Evolutionary conservation across 441 rosid genomes (phyloP).

Genomic region (Adansonia madagascariensis): DNA sequence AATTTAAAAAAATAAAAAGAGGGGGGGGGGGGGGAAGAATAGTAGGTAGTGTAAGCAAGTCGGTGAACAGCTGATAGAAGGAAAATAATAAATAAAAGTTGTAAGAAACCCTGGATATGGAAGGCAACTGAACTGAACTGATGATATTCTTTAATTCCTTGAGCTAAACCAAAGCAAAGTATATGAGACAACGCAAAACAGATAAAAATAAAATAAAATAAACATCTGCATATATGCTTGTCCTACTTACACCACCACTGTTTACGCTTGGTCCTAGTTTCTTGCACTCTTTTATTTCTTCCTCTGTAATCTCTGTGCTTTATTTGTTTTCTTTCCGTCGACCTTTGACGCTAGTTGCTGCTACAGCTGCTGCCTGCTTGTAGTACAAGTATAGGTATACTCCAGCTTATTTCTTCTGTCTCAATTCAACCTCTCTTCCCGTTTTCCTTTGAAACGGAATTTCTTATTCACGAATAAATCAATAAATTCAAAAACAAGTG

Average conservation of each 20-base stretch:
- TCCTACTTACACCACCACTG: not conserved
- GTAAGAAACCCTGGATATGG: not conserved
- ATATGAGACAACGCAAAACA: not conserved
- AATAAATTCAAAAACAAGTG: slow-evolving; percentile 32
- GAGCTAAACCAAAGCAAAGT: slow-evolving; percentile 1
- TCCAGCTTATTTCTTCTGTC: slow-evolving; percentile 40
- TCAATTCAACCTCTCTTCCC: slow-evolving; percentile 32
- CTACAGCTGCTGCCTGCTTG: not conserved
- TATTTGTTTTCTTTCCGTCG: slow-evolving; percentile 14
- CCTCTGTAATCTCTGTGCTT: not conserved
- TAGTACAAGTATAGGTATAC: not conserved
- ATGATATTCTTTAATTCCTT: not conserved
- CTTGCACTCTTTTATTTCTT: slow-evolving; percentile 15
- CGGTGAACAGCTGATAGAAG: not conserved
- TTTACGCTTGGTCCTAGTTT: not conserved
- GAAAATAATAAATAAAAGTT: not conserved
- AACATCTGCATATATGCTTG: not conserved
- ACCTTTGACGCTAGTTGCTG: slow-evolving; percentile 23
- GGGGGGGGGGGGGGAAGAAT: no score
- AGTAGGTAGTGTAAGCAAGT: not conserved
- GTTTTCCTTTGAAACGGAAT: slow-evolving; percentile 30
- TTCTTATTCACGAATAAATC: slow-evolving; percentile 47
- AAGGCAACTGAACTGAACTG: not conserved
- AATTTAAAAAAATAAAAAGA: not conserved
- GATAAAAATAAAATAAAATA: not conserved